Conservation (phyloP, 306 rosid species). For the Acmispon strigosus region DNA sequence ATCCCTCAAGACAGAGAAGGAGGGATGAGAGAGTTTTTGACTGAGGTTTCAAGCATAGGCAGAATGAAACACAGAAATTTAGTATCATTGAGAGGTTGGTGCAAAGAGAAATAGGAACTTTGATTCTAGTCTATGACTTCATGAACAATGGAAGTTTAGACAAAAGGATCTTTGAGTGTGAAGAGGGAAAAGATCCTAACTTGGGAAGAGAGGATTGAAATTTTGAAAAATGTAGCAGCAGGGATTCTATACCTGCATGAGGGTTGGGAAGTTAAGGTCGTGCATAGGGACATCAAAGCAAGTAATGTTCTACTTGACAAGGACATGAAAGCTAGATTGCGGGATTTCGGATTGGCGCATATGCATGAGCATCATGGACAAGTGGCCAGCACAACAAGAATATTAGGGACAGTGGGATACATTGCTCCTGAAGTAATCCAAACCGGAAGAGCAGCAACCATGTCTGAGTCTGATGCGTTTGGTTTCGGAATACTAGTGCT, state of each 20-base stretch:
- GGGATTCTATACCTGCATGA: constrained; percentile 61
- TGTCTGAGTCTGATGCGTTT: constrained; percentile 51
- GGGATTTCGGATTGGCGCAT: constrained; percentile 57
- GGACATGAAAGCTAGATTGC: constrained; percentile 58
- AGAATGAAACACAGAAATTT: constrained; percentile 62
- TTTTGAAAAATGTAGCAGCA: constrained; percentile 48
- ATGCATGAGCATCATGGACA: constrained; percentile 44
- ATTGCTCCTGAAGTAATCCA: constrained; percentile 56
- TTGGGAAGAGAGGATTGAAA: constrained; percentile 48
- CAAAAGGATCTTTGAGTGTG: constrained; percentile 48
- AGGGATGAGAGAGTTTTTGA: constrained; percentile 62
- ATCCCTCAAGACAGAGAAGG: constrained; percentile 35
- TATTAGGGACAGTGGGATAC: constrained; percentile 60
- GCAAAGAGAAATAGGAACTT: constrained; percentile 47
- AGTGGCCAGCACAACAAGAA: constrained; percentile 38
- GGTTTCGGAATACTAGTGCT: constrained; percentile 56
- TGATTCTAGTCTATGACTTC: constrained; percentile 60
- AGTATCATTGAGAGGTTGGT: constrained; percentile 71
- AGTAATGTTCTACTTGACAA: constrained; percentile 61
- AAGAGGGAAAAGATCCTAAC: constrained; percentile 25
- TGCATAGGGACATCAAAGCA: constrained; percentile 64
- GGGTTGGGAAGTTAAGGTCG: constrained; percentile 66
- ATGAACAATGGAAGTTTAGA: constrained; percentile 66
- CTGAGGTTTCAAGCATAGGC: constrained; percentile 64
- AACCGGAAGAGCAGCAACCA: constrained; percentile 36